These are phyloP conservation scores for Coemansia sp. DNA, from an alignment of 192 early-diverging fungal species.

Conservation along the genomic window DNA sequence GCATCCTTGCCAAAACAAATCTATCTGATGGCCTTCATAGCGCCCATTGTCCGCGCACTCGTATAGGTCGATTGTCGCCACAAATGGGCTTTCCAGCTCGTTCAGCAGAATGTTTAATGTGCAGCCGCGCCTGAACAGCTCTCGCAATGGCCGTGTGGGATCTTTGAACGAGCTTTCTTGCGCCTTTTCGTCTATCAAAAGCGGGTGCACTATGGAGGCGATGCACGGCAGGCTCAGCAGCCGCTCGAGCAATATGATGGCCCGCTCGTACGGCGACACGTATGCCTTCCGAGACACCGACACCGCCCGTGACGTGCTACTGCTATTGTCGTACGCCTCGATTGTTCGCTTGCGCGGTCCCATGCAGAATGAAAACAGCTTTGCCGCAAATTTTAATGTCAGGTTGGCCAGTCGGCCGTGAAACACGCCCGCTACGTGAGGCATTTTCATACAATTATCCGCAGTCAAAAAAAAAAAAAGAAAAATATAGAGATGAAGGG, in stretches of 20 bases:
- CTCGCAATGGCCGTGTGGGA: constrained; percentile 29
- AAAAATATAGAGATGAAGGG: neutral
- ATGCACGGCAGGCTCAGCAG: constrained; percentile 40
- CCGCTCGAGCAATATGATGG: constrained; percentile 36
- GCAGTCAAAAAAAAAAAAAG: neutral
- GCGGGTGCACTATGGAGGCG: constrained; percentile 33
- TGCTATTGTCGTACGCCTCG: constrained; percentile 5
- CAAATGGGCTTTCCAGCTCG: constrained; percentile 51
- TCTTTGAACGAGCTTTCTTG: constrained; percentile 15
- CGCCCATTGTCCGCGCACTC: constrained; percentile 14
- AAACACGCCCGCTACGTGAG: constrained; percentile 28
- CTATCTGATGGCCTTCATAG: constrained; percentile 32
- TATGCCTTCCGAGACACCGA: constrained; percentile 41
- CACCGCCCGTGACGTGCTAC: constrained; percentile 34
- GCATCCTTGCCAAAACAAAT: constrained; percentile 47
- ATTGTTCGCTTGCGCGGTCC: constrained; percentile 22
- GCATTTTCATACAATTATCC: constrained; percentile 16
- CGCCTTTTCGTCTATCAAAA: constrained; percentile 40
- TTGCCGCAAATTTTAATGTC: constrained; percentile 34
- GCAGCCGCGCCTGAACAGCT: constrained; percentile 45
- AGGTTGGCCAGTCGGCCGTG: constrained; percentile 34
- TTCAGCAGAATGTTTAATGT: constrained; percentile 52
- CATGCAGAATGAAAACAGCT: constrained; percentile 35
- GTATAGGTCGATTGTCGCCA: constrained; percentile 43
- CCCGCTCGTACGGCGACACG: constrained; percentile 44